Percentiles rank a stretch among this genome's conserved stretches.
Conservation (phyloP, 768 basidiomycete species). For the Lactarius hatsudake region DNA sequence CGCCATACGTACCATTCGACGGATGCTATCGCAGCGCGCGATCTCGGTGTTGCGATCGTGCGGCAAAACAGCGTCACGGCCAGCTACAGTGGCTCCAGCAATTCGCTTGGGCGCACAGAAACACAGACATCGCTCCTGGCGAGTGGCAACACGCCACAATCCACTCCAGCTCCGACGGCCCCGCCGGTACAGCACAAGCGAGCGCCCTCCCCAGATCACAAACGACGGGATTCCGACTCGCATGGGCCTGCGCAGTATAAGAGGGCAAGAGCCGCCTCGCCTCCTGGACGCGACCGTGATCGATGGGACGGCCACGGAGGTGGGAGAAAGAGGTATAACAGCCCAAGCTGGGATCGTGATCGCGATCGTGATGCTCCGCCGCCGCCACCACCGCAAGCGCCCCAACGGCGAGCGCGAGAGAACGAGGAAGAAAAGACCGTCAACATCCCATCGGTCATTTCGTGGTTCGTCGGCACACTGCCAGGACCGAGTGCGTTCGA, state of each 20-base stretch:
- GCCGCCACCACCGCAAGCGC: conserved; percentile 35
- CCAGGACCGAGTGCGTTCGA: conserved; percentile 76
- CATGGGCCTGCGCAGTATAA: conserved; percentile 42
- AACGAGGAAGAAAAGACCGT: conserved; percentile 47
- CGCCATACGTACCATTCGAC: conserved; percentile 78
- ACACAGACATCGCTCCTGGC: conserved; percentile 22
- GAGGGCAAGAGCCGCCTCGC: conserved; percentile 46
- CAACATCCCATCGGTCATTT: conserved; percentile 50
- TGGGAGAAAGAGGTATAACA: conserved; percentile 41
- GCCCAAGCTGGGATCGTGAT: conserved; percentile 46
- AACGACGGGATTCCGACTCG: conserved; percentile 43
- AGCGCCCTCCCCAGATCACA: conserved; percentile 37
- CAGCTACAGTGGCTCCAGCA: conserved; percentile 20
- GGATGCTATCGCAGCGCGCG: conserved; percentile 85
- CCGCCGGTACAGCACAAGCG: conserved; percentile 34
- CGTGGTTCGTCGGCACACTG: conserved; percentile 82
- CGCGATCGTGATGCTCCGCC: conserved; percentile 41
- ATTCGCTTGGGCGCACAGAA: conserved; percentile 26
- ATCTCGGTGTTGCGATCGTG: conserved; percentile 75
- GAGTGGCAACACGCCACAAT: conserved; percentile 36
- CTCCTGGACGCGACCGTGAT: conserved; percentile 50
- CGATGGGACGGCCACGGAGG: conserved; percentile 39
- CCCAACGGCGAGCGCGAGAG: conserved; percentile 36
- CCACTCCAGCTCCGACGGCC: conserved; percentile 36
- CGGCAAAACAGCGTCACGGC: conserved; percentile 30